Evolutionary conservation across 257 asterid genomes (phyloP), one percentile per base, ranked within the genome.

Genomic region (Solanum chiquidenum): DNA sequence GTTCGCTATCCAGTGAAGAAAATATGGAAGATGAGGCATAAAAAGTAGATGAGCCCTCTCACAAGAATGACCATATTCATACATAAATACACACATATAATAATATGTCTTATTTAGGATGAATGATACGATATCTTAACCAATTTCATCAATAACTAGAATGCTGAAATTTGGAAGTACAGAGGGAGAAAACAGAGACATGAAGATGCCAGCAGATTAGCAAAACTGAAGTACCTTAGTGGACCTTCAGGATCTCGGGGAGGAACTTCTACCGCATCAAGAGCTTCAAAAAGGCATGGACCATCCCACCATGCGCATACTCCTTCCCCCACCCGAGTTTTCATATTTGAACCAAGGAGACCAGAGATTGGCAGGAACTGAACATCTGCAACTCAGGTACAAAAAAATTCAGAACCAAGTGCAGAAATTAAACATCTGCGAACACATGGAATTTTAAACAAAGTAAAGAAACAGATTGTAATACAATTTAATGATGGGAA

Each of bases 311-410:
- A 96, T 13, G 98, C 89, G 86, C 99, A 97, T 25, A 90, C 12
- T 76, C 91, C 91, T 86, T 87, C 92, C 46, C 92, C 98, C 87
- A 95, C 18, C 89, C 95, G 88, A 80, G 91, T 90, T 89, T 96
- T 90, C 98, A 97, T 92, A 87, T 97, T 97, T 89, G 92, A 21
- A 82, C 99, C 99, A 83, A 91, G 20, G 82, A 97, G 98, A 68
- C 96, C 99, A 90, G 99, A 97, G 87, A 97, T 93, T 27, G 99
- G 99, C 84, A 97, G 98, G 91, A 97, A 97, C 88, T 90, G 94
- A 84, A 97, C 99, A 83, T 96, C 99, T 97, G 94, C 83, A 91
- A 38, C 38, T 73, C 83, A 88, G 38, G 66, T 79, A 72, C 23
- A 76, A 44, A 89, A 11, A 55, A 68, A 60, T 71, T 46, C 60